Base-by-base conservation (phyloP, 805 yeast genomes). In the Kodamaea leandrae region DNA sequence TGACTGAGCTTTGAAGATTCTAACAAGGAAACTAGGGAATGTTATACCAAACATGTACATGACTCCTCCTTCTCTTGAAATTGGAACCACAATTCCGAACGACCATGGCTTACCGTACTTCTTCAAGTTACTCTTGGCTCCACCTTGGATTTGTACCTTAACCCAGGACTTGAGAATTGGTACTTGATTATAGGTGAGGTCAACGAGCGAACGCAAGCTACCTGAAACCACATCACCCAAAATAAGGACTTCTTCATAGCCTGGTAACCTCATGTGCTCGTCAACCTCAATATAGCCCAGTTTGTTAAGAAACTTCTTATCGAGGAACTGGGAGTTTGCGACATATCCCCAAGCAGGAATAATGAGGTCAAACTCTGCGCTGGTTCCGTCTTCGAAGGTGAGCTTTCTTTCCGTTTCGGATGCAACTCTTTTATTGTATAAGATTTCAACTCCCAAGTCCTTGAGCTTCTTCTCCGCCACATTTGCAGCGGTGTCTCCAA, bases 271-370 rank as follows among this genome's bases (percentile, higher is more conserved):
- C 13, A 66, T 52, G 36, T 51, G 37, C 5, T 54, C 50, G 43
- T 64, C 61, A 2, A 66, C 58, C 6, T 46, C 21, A 27, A 66
- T 52, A 44, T 44, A 66, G 2, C 72, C 71, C 4, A 39, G 27
- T 1, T 45, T 21, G 41, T 65, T 60, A 37, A 58, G 51, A 19
- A 55, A 44, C 1, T 44, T 21, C 2, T 36, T 33, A 1, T 60
- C 60, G 34, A 68, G 47, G 36, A 52, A 68, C n/a, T 52, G 52
- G 4, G 68, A 48, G 49, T 64, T 66, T 8, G 74, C 71, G n/a
- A 25, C 41, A 4, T 45, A 32, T 10, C 53, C 53, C 32, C 41
- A 49, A 9, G 63, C 51, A 20, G 57, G 55, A 30, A 68, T 49
- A 8, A 65, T 59, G 30, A 63, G 43, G 47, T 66, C 72, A 39